These are phyloP conservation scores for Glycyrrhiza uralensis DNA, from an alignment of 306 rosid genomes.

Conservation along the genomic window DNA sequence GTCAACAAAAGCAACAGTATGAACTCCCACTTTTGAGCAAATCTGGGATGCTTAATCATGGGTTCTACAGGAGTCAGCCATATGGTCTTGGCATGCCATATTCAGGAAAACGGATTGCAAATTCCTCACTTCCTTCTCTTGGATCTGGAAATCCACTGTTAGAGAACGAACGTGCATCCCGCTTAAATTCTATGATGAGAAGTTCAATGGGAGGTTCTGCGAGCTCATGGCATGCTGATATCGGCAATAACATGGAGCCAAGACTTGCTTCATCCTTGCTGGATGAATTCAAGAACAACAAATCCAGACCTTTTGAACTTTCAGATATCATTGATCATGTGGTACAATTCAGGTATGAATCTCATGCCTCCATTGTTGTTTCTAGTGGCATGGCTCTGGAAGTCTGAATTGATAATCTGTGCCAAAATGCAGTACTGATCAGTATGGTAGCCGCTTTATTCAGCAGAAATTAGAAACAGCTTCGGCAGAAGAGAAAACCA, in stretches of 20 bases:
- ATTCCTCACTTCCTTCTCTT: slow-evolving; percentile 54
- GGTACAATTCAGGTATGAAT: slow-evolving; percentile 80
- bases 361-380: slow-evolving; percentile 8
- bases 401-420: slow-evolving; percentile 27
- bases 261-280: slow-evolving; percentile 63
- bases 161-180: slow-evolving; percentile 56
- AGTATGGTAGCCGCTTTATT: slow-evolving; percentile 98
- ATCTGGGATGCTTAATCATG: slow-evolving; percentile 56
- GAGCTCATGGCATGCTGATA: slow-evolving; percentile 58
- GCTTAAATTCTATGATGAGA: slow-evolving; percentile 57
- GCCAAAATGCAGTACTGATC: slow-evolving; percentile 79
- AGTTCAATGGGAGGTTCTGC: slow-evolving; percentile 63
- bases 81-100: slow-evolving; percentile 65
- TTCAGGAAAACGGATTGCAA: slow-evolving; percentile 53
- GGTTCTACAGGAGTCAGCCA: slow-evolving; percentile 51
- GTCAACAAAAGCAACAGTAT: slow-evolving; percentile 72
- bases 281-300: slow-evolving; percentile 93
- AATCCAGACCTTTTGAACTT: slow-evolving; percentile 82
- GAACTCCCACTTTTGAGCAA: slow-evolving; percentile 68
- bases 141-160: slow-evolving; percentile 59
- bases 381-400: slow-evolving; percentile 18
- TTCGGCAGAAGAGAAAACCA: slow-evolving; percentile 66
- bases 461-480: slow-evolving; percentile 95
- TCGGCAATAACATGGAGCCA: slow-evolving; percentile 57
- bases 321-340: slow-evolving; percentile 73